Percentiles rank a stretch among this genome's conserved stretches.
These are phyloP conservation scores for Gloeostereum incarnatum DNA, from an alignment of 768 basidiomycete species.

Conservation along the genomic window DNA sequence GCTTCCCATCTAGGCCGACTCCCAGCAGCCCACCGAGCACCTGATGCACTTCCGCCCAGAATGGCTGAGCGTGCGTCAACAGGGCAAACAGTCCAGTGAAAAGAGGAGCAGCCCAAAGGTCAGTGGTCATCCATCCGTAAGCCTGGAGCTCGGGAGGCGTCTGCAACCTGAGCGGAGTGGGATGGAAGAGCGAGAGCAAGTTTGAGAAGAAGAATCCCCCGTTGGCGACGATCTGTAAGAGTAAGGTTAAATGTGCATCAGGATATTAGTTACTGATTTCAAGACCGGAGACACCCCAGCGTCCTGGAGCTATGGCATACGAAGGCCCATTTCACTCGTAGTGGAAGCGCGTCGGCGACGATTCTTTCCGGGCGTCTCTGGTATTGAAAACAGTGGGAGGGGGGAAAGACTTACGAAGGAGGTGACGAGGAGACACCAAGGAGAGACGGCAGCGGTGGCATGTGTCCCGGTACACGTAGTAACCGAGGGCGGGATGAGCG, in stretches of 20 bases:
- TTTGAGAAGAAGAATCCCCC: slow-evolving; percentile 76
- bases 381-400: too few relatives aligned
- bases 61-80: slow-evolving; percentile 81
- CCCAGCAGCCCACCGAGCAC: slow-evolving; percentile 40
- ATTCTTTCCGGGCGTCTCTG: too few relatives aligned
- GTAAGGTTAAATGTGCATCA: neutral
- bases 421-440: slow-evolving; percentile 68
- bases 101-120: slow-evolving; percentile 80
- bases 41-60: slow-evolving; percentile 57
- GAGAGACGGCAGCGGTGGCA: slow-evolving; percentile 49
- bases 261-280: too few relatives aligned
- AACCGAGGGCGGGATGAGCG: slow-evolving; percentile 65
- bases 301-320: too few relatives aligned
- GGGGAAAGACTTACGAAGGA: slow-evolving; percentile 47
- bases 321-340: too few relatives aligned
- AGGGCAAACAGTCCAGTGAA: slow-evolving; percentile 72
- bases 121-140: slow-evolving; percentile 80
- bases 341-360: too few relatives aligned
- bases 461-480: too few relatives aligned
- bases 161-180: slow-evolving; percentile 54
- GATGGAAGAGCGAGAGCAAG: slow-evolving; percentile 67
- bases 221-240: slow-evolving; percentile 55
- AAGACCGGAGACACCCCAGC: too few relatives aligned
- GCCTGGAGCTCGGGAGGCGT: slow-evolving; percentile 76
- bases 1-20: slow-evolving; percentile 18